These are phyloP conservation scores for Starmerella kuoi DNA, from an alignment of 805 yeast genomes.

Conservation along the genomic window DNA sequence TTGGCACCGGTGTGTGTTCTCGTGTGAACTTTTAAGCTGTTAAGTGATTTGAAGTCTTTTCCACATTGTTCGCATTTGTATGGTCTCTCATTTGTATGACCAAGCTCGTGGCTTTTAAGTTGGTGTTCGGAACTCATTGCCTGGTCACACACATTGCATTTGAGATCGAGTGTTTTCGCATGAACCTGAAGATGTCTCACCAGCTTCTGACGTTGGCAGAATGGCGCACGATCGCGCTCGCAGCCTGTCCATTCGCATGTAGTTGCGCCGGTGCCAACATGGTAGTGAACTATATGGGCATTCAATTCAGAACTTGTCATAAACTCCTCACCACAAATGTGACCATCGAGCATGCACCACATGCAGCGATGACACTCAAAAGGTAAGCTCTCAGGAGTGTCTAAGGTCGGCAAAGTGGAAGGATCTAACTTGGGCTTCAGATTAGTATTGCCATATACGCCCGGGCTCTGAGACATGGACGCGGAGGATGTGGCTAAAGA, in stretches of 20 bases:
- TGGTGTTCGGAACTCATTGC: constrained; percentile 65
- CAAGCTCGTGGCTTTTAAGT: constrained; percentile 68
- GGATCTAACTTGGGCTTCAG: constrained; percentile 8
- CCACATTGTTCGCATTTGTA: constrained; percentile 60
- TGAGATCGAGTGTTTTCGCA: constrained; percentile 69
- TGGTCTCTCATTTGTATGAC: constrained; percentile 86
- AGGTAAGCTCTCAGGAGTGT: constrained; percentile 5
- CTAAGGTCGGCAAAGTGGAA: constrained; percentile 11
- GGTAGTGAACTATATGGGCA: constrained; percentile 53
- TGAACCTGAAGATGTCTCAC: constrained; percentile 80
- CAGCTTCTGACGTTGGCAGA: constrained; percentile 74
- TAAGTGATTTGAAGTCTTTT: constrained; percentile 68
- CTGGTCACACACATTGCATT: constrained; percentile 57
- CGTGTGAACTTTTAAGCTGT: constrained; percentile 69
- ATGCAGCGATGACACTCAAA: constrained; percentile 10
- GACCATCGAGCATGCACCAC: constrained; percentile 20
- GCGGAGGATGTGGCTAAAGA: neutral
- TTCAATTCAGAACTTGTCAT: constrained; percentile 49
- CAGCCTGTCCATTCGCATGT: constrained; percentile 77
- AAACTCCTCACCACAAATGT: constrained; percentile 42
- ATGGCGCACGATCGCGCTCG: constrained; percentile 45
- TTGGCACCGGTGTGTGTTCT: constrained; percentile 85
- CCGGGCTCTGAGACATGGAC: neutral
- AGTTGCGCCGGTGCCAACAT: constrained; percentile 57
- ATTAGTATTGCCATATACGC: neutral